Percentiles rank a stretch among this genome's conserved stretches.
These are phyloP conservation scores for Eucalyptus victrix DNA, from an alignment of 345 rosid species.

Conservation along the genomic window DNA sequence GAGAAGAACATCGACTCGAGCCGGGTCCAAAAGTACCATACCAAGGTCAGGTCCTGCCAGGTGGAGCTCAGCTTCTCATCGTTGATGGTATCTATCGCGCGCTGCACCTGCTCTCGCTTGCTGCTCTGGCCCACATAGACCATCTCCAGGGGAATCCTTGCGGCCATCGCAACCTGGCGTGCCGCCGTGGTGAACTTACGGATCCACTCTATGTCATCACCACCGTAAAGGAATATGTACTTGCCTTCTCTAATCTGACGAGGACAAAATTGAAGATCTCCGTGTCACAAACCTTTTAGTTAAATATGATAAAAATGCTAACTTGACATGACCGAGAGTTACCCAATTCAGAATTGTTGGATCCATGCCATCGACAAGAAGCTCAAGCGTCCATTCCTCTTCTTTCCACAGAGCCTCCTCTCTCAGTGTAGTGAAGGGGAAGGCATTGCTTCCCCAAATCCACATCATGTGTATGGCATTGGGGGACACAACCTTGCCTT, in stretches of 20 bases:
- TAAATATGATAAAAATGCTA: neutral
- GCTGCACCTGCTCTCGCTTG: conserved; percentile 47
- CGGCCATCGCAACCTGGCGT: conserved; percentile 30
- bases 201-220: conserved; percentile 83
- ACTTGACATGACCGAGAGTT: neutral
- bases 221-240: conserved; percentile 84
- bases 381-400: conserved; percentile 70
- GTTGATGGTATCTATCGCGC: conserved; percentile 18
- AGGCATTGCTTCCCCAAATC: conserved; percentile 95
- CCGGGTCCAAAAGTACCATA: conserved; percentile 95
- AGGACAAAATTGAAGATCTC: neutral
- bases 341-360: conserved; percentile 62
- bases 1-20: conserved; percentile 84
- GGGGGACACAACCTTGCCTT: conserved; percentile 66
- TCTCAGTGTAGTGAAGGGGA: conserved; percentile 69
- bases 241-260: conserved; percentile 55
- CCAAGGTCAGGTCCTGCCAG: conserved; percentile 57
- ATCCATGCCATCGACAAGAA: conserved; percentile 73
- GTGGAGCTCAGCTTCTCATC: conserved; percentile 42
- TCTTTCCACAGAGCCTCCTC: conserved; percentile 83
- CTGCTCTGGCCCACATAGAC: conserved; percentile 70
- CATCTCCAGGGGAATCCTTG: conserved; percentile 62
- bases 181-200: conserved; percentile 58
- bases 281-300: neutral
- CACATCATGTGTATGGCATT: conserved; percentile 98